Conservation (phyloP, 2,329 filamentous ascomycete genomes). For the Alternaria triticina region DNA sequence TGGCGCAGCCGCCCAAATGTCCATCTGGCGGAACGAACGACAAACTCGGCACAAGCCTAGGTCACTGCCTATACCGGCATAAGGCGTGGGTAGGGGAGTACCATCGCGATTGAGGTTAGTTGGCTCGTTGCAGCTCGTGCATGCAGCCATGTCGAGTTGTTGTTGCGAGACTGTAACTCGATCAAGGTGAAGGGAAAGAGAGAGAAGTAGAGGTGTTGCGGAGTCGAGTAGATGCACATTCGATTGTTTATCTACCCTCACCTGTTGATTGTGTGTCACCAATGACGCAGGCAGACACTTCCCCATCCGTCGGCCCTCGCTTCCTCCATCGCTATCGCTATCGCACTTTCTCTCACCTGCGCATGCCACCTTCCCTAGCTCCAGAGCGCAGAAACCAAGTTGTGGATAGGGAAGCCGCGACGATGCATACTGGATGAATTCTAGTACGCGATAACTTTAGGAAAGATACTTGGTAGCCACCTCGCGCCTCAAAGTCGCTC, state of each 20-base stretch:
- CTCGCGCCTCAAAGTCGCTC: background rate
- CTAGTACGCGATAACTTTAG: background rate
- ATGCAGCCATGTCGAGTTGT: background rate
- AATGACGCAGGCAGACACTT: background rate
- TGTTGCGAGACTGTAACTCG: background rate
- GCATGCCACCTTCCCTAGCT: background rate
- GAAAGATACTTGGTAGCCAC: background rate
- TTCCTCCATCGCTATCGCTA: background rate
- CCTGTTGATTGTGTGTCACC: background rate
- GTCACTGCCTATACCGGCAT: accelerated
- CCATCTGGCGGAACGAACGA: too few relatives aligned
- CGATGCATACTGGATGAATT: background rate
- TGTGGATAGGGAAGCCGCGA: background rate
- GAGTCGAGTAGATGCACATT: background rate
- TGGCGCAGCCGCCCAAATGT: too few relatives aligned
- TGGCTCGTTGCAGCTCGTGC: background rate
- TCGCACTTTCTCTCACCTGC: background rate
- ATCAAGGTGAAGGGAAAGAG: background rate
- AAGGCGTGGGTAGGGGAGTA: accelerated
- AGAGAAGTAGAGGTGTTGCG: background rate
- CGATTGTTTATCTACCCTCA: background rate
- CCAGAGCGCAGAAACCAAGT: too few relatives aligned
- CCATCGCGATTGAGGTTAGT: background rate
- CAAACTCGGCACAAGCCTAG: too few relatives aligned
- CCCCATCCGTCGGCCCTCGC: background rate